phyloP scores from a whole-genome alignment of 768 basidiomycete genomes.

The Amanita jacksonii region DNA sequence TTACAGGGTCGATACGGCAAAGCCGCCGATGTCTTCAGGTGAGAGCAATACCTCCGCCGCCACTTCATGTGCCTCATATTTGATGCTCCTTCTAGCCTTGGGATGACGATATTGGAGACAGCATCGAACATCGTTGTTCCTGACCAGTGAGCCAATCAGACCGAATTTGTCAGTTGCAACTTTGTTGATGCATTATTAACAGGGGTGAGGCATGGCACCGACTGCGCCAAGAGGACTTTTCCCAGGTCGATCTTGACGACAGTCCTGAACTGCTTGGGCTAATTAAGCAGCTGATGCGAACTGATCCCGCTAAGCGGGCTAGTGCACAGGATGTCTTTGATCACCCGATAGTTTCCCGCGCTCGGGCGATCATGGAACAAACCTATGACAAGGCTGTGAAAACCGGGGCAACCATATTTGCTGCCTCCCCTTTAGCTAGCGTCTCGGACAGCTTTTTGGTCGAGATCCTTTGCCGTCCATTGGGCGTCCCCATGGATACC shows the following conservation, averaged over 20 bases:
- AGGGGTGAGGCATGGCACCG: conserved; percentile 95
- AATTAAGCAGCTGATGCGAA: conserved; percentile 71
- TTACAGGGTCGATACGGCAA: conserved; percentile 86
- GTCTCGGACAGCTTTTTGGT: conserved; percentile 56
- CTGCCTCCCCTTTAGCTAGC: conserved; percentile 51
- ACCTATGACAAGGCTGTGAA: conserved; percentile 26
- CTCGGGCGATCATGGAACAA: conserved; percentile 54
- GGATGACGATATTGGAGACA: conserved; percentile 92
- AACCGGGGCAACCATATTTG: conserved; percentile 35
- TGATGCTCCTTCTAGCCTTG: conserved; percentile 60
- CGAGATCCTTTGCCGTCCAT: conserved; percentile 37
- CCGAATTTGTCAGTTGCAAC: conserved; percentile 12
- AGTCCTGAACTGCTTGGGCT: conserved; percentile 60
- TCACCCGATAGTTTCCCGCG: conserved; percentile 57
- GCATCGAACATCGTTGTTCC: conserved; percentile 95
- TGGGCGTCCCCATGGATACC: conserved; percentile 17
- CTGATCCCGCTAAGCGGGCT: conserved; percentile 52
- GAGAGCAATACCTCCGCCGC: conserved; percentile 34
- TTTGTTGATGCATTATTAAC: conserved; percentile 14
- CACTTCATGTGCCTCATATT: conserved; percentile 17
- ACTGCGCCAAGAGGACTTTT: conserved; percentile 84
- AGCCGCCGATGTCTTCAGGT: conserved; percentile 97
- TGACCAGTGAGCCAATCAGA: conserved; percentile 68
- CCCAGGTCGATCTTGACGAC: conserved; percentile 63
- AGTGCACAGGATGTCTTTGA: conserved; percentile 44